Percentiles rank a stretch among this genome's conserved stretches.
These are phyloP conservation scores for Candida manassasensis DNA, from an alignment of 805 yeast species.

Conservation along the genomic window DNA sequence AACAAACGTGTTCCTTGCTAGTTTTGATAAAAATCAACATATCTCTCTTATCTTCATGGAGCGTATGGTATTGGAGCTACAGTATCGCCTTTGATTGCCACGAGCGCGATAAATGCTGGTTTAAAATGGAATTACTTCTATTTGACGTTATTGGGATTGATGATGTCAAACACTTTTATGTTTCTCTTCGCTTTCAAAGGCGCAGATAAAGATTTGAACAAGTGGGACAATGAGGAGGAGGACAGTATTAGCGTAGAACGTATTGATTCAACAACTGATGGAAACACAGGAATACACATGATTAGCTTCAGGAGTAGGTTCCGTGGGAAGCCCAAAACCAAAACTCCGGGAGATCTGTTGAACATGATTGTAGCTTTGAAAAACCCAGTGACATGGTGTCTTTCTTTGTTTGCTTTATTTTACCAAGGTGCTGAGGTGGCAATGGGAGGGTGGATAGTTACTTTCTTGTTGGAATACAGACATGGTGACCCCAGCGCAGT, in stretches of 20 bases:
- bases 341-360: not conserved
- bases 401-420: conserved; percentile 51
- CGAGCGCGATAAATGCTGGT: conserved; percentile 16
- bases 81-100: conserved; percentile 22
- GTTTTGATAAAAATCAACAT: conserved; percentile 14
- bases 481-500: conserved; percentile 41
- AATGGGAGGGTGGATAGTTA: conserved; percentile 67
- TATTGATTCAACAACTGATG: not conserved
- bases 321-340: not conserved
- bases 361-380: conserved; percentile 33
- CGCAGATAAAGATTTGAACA: conserved; percentile 16
- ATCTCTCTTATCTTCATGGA: conserved; percentile 18
- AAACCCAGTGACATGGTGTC: conserved; percentile 39
- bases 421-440: conserved; percentile 70
- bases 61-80: conserved; percentile 23
- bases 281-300: not conserved
- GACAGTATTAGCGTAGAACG: not conserved
- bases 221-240: conserved; percentile 13
- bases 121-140: conserved; percentile 21
- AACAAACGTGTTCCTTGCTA: conserved; percentile 16
- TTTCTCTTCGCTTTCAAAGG: conserved; percentile 13
- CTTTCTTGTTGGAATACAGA: conserved; percentile 54
- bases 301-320: conserved; percentile 3
- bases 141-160: conserved; percentile 15
- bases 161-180: conserved; percentile 11